phyloP scores from a whole-genome alignment of 306 rosid genomes.

The Biancaea sappan region DNA sequence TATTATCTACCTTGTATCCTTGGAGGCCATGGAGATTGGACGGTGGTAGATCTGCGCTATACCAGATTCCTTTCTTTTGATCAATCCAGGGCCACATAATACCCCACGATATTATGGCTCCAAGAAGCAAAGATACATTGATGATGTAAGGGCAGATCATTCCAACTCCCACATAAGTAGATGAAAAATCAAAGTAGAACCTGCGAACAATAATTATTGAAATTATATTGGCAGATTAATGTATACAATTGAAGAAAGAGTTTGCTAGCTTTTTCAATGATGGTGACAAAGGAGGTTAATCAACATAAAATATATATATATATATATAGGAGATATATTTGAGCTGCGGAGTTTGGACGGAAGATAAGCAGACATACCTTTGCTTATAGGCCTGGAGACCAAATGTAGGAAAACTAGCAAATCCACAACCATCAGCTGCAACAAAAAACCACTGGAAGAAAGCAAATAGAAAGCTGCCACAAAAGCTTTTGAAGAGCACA shows the following conservation, averaged over 20 bases:
- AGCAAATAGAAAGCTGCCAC: slow-evolving; percentile 58
- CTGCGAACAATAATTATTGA: slow-evolving; percentile 31
- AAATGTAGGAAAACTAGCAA: slow-evolving; percentile 66
- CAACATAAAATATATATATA: not conserved
- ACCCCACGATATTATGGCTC: slow-evolving; percentile 76
- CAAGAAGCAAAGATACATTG: slow-evolving; percentile 63
- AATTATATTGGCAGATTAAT: not conserved
- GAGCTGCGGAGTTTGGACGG: not conserved
- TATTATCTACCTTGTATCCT: slow-evolving; percentile 60
- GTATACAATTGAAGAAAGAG: not conserved
- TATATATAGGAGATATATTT: not conserved
- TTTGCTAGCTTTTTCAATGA: not conserved
- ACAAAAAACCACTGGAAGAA: slow-evolving; percentile 74
- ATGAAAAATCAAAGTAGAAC: slow-evolving; percentile 76
- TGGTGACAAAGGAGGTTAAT: not conserved
- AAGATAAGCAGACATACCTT: slow-evolving; percentile 34
- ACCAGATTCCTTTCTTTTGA: slow-evolving; percentile 67
- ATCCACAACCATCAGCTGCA: slow-evolving; percentile 70
- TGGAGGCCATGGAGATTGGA: slow-evolving; percentile 69
- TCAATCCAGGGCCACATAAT: slow-evolving; percentile 72
- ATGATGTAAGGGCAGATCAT: slow-evolving; percentile 74
- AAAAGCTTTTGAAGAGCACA: slow-evolving; percentile 62
- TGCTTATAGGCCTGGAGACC: slow-evolving; percentile 60
- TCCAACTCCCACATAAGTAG: slow-evolving; percentile 78
- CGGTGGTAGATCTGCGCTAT: slow-evolving; percentile 41